Evolutionary conservation across 805 yeast genomes (phyloP).

Genomic region (Candida loeiensis): DNA sequence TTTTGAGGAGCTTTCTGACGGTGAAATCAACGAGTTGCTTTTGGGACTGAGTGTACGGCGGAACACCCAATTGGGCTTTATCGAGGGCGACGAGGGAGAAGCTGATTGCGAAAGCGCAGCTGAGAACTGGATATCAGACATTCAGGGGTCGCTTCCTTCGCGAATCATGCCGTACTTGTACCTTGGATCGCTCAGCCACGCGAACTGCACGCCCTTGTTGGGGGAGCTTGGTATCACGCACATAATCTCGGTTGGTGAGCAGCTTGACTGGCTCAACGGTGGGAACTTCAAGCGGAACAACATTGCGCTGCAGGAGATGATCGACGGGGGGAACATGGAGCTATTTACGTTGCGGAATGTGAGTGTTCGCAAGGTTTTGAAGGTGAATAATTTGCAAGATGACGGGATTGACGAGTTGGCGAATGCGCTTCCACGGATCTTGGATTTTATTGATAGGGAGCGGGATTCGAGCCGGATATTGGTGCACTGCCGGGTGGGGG

Average conservation of each 20-base stretch:
- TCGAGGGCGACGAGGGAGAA: slow-evolving; percentile 23
- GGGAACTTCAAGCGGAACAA: slow-evolving; percentile 24
- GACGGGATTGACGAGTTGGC: slow-evolving; percentile 85
- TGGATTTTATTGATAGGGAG: slow-evolving; percentile 58
- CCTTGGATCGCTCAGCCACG: slow-evolving; percentile 81
- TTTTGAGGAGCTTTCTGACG: slow-evolving; percentile 26
- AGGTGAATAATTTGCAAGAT: slow-evolving; percentile 74
- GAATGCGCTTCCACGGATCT: slow-evolving; percentile 55
- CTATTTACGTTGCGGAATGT: slow-evolving; percentile 15
- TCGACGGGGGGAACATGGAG: slow-evolving; percentile 32
- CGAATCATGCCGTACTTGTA: slow-evolving; percentile 78
- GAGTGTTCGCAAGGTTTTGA: slow-evolving; percentile 48
- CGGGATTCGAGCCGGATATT: slow-evolving; percentile 37
- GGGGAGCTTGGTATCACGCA: slow-evolving; percentile 63
- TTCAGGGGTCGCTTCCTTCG: slow-evolving; percentile 76
- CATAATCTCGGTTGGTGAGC: slow-evolving; percentile 85
- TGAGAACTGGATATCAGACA: slow-evolving; percentile 37
- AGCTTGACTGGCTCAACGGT: slow-evolving; percentile 56
- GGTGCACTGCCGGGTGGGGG: slow-evolving; percentile 95
- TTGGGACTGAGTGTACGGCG: slow-evolving; percentile 12
- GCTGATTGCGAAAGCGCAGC: slow-evolving; percentile 14
- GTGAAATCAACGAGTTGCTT: slow-evolving; percentile 35
- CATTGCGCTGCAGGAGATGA: slow-evolving; percentile 20
- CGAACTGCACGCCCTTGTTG: slow-evolving; percentile 64
- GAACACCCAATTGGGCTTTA: slow-evolving; percentile 23